Percentiles rank a stretch among this genome's conserved stretches.
These are phyloP conservation scores for Trichocomaceae sp. DNA, from an alignment of 2,329 filamentous ascomycete species.

Conservation along the genomic window DNA sequence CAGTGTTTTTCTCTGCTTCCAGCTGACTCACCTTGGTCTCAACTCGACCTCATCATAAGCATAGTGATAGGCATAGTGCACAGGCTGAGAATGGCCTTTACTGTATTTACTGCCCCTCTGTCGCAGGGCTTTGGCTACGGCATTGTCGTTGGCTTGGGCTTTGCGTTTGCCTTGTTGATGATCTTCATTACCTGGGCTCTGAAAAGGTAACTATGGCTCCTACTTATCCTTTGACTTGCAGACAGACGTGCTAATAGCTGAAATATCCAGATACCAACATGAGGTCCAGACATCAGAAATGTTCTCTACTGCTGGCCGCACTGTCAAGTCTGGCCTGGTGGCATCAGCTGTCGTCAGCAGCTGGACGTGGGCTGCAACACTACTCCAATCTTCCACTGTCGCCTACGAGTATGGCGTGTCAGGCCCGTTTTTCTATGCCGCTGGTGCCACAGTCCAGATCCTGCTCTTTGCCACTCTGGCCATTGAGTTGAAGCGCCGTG, in stretches of 20 bases:
- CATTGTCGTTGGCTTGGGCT: constrained; percentile 67
- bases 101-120: constrained; percentile 25
- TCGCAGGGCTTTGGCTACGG: constrained; percentile 67
- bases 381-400: constrained; percentile 72
- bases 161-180: constrained; percentile 69
- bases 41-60: neutral
- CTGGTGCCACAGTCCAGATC: constrained; percentile 76
- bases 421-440: constrained; percentile 61
- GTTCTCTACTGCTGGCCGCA: constrained; percentile 82
- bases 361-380: constrained; percentile 87
- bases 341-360: constrained; percentile 85
- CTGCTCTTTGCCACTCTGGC: constrained; percentile 84
- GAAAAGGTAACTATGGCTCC: constrained; percentile 44
- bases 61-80: too few relatives aligned
- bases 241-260: neutral
- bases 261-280: constrained; percentile 51
- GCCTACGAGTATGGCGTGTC: constrained; percentile 71
- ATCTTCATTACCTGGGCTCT: constrained; percentile 65
- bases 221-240: neutral
- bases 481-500: constrained; percentile 79
- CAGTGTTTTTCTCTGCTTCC: neutral
- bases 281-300: constrained; percentile 82
- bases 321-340: constrained; percentile 82
- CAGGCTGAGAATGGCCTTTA: constrained; percentile 1
- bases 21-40: too few relatives aligned